Evolutionary conservation across 2,329 filamentous ascomycete genomes (phyloP).

Genomic region (Lizonia empirigonia): DNA sequence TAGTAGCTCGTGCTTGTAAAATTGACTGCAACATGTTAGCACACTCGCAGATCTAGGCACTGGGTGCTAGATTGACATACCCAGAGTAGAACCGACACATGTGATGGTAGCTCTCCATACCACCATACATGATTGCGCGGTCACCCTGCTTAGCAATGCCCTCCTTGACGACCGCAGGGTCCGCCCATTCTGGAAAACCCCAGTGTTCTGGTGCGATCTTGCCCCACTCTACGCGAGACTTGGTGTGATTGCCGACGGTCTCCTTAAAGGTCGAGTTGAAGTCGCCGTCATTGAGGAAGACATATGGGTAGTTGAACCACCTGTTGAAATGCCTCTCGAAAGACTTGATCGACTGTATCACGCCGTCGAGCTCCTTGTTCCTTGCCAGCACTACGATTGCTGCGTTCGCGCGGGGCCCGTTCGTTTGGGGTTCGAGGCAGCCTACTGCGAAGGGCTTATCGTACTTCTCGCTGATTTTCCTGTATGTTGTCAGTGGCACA

Average conservation of each 20-base stretch:
- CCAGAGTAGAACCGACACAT: conserved; percentile 99
- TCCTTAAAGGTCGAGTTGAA: conserved; percentile 96
- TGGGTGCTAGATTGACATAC: conserved; percentile 56
- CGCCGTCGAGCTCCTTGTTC: conserved; percentile 95
- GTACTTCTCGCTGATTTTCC: conserved; percentile 95
- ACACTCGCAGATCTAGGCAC: neutral
- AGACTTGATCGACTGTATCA: conserved; percentile 95
- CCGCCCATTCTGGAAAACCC: conserved; percentile 97
- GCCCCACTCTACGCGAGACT: conserved; percentile 85
- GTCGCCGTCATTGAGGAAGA: conserved; percentile 96
- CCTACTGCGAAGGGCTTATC: conserved; percentile 96
- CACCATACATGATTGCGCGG: conserved; percentile 97
- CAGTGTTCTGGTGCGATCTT: conserved; percentile 90
- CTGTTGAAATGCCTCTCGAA: conserved; percentile 98
- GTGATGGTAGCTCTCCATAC: conserved; percentile 97
- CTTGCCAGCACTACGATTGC: conserved; percentile 94
- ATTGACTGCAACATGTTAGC: conserved; percentile 65
- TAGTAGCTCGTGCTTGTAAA: conserved; percentile 94
- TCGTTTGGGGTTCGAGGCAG: conserved; percentile 78
- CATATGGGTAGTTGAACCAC: conserved; percentile 98
- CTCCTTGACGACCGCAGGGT: conserved; percentile 90
- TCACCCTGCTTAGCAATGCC: conserved; percentile 97
- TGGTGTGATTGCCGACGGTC: conserved; percentile 88
- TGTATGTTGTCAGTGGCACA: conserved; percentile 49
- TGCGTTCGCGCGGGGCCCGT: conserved; percentile 83